phyloP scores from a whole-genome alignment of 202 grass and related monocot genomes.

The Setaria viridis region DNA sequence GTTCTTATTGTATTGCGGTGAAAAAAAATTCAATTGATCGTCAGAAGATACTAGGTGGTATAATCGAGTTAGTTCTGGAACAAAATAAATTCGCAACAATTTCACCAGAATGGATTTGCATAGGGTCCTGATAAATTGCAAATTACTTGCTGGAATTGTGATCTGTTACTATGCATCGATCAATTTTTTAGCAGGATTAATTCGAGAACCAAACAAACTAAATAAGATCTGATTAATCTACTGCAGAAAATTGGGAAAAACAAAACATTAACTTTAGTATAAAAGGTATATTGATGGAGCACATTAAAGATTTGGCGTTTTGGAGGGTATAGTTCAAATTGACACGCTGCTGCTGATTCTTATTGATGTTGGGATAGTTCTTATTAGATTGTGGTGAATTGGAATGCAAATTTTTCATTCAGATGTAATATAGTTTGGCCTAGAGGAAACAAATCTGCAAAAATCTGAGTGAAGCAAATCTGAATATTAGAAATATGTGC shows the following conservation, averaged over 20 bases:
- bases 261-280: neutral
- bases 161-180: neutral
- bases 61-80: neutral
- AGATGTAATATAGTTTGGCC: neutral
- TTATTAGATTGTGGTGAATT: neutral
- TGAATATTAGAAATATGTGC: neutral
- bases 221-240: neutral
- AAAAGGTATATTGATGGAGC: neutral
- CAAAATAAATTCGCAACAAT: neutral
- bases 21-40: neutral
- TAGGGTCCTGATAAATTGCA: neutral
- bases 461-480: neutral
- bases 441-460: neutral
- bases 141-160: neutral
- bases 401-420: neutral
- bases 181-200: neutral
- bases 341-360: neutral
- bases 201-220: neutral
- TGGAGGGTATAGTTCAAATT: neutral
- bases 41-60: neutral
- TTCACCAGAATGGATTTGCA: neutral
- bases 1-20: neutral
- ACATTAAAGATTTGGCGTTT: neutral
- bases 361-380: neutral
- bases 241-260: neutral